phyloP scores from a whole-genome alignment of 371 early-diverging fungal species.

The Mucor racemosus region DNA sequence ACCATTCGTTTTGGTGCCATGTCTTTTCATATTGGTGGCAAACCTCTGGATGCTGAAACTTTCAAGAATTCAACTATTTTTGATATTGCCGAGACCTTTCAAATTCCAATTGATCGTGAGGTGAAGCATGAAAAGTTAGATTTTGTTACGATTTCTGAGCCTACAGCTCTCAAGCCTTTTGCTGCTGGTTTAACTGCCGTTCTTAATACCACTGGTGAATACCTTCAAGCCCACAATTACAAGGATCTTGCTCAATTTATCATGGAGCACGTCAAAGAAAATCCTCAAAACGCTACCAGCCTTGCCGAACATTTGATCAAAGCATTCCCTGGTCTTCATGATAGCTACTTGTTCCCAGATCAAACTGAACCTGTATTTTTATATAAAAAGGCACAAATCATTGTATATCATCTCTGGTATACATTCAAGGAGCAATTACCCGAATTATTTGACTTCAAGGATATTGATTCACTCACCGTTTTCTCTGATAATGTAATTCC shows the following conservation, averaged over 20 bases:
- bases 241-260: slow-evolving; percentile 73
- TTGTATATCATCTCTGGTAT: slow-evolving; percentile 60
- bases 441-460: slow-evolving; percentile 65
- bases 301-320: slow-evolving; percentile 60
- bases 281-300: slow-evolving; percentile 51
- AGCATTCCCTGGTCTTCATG: slow-evolving; percentile 74
- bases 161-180: slow-evolving; percentile 65
- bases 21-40: slow-evolving; percentile 76
- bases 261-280: slow-evolving; percentile 55
- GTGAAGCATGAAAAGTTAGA: slow-evolving; percentile 56
- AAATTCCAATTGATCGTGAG: slow-evolving; percentile 68
- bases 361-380: slow-evolving; percentile 54
- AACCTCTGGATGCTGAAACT: slow-evolving; percentile 48
- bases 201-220: slow-evolving; percentile 73
- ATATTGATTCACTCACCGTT: slow-evolving; percentile 66
- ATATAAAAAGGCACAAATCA: slow-evolving; percentile 70
- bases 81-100: slow-evolving; percentile 62
- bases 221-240: slow-evolving; percentile 60
- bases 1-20: slow-evolving; percentile 84
- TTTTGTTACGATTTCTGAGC: slow-evolving; percentile 72
- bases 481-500: slow-evolving; percentile 82
- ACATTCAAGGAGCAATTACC: slow-evolving; percentile 50
- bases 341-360: slow-evolving; percentile 43
- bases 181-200: slow-evolving; percentile 66
- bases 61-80: slow-evolving; percentile 49